Base-by-base conservation (phyloP, 306 rosid genomes). In the Quercus robur region DNA sequence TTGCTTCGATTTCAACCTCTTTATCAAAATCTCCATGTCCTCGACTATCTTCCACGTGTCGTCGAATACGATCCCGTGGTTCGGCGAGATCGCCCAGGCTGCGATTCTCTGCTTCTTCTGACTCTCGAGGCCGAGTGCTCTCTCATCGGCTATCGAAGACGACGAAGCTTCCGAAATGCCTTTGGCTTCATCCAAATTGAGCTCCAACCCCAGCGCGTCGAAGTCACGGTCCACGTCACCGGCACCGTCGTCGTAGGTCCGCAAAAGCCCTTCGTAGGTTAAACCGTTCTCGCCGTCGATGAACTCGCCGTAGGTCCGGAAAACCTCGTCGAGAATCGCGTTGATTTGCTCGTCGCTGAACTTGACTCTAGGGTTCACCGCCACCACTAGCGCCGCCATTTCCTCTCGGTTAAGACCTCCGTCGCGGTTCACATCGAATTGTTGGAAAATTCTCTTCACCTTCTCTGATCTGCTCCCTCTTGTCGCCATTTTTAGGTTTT, bases 401-500 rank as follows among this genome's bases (percentile, higher is more conserved):
- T 96, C 99, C 10, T 87, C 98, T 19, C 97, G 68, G 78, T 90
- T 96, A 26, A 95, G 92, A 3, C 98, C 99, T 3, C 98, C 99
- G 35, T 95, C 98, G 13, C 77, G 89, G 83, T 90, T 93, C 5
- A 35, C 78, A n/a, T 95, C 99, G 71, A 95, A 95, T 84, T 93
- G 97, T 73, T 87, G 86, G 77, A 95, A 95, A 55, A 95, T 95
- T 72, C 97, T 80, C 80, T 91, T 92, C 71, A 95, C 99, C 86
- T 95, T 95, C 92, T 95, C 99, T 77, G 99, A 95, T 95, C 98
- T 90, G 87, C 91, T 88, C 55, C 99, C 99, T 85, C 99, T 93
- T 9, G 97, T 86, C 72, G 99, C 93, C 99, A 95, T 95, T 82
- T 83, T 4, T 71, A 26, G 4, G 15, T 23, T 61, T 25, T 25